Conservation (phyloP, 306 rosid genomes). For the Cicer yamashitae region DNA sequence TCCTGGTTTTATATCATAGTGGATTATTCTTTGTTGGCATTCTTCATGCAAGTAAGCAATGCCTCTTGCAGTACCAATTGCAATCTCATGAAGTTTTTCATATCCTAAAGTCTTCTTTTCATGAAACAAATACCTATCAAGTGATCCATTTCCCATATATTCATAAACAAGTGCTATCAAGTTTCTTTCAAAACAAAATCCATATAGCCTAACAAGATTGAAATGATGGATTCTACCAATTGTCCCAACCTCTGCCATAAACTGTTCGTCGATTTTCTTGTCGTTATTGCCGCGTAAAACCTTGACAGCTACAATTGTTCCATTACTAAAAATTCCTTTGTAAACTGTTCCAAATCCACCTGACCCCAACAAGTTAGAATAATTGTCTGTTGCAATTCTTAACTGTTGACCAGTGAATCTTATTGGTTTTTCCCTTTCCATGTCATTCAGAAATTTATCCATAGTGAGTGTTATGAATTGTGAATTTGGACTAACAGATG, state of each 20-base stretch:
- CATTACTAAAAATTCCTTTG: conserved; percentile 50
- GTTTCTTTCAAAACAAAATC: conserved; percentile 54
- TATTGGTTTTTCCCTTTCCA: conserved; percentile 57
- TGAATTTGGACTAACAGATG: not conserved
- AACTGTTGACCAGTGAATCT: conserved; percentile 44
- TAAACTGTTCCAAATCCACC: conserved; percentile 60
- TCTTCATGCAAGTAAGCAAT: conserved; percentile 59
- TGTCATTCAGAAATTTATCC: conserved; percentile 46
- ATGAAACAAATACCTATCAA: conserved; percentile 53
- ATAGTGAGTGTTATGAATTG: conserved; percentile 39
- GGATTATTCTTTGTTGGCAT: conserved; percentile 60
- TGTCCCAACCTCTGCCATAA: conserved; percentile 53
- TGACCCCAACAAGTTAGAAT: conserved; percentile 50
- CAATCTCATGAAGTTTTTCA: conserved; percentile 58
- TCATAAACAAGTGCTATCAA: conserved; percentile 60
- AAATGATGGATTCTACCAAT: conserved; percentile 54
- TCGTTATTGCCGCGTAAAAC: conserved; percentile 44
- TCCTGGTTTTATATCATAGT: conserved; percentile 64
- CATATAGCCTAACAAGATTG: conserved; percentile 53
- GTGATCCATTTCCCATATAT: conserved; percentile 56
- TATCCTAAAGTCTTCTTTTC: conserved; percentile 40
- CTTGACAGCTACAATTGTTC: conserved; percentile 54
- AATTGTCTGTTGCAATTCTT: conserved; percentile 51
- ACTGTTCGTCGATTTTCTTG: conserved; percentile 52
- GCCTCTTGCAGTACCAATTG: conserved; percentile 58